A percentile compares a stretch with the other conserved stretches of the same genome.
These are phyloP conservation scores for Ogataea kodamae DNA, from an alignment of 805 yeast genomes.

Conservation along the genomic window DNA sequence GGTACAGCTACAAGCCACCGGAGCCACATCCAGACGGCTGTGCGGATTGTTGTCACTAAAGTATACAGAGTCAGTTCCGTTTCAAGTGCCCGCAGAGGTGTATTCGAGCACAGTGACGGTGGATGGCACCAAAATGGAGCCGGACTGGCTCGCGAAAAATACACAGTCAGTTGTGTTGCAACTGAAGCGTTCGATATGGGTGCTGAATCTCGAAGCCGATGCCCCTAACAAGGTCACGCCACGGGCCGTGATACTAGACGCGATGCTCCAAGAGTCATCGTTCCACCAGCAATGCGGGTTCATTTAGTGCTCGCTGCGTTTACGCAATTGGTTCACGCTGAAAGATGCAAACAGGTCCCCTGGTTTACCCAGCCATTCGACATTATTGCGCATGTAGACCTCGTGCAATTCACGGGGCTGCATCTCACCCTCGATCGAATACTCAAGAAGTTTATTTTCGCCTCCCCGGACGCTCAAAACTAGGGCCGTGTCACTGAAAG, in stretches of 20 bases:
- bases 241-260: conserved; percentile 26
- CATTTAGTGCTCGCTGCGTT: conserved; percentile 59
- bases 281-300: conserved; percentile 25
- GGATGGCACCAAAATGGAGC: conserved; percentile 7
- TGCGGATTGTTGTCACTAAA: conserved; percentile 17
- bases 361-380: conserved; percentile 35
- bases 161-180: no score
- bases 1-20: conserved; percentile 22
- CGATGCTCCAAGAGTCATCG: conserved; percentile 25
- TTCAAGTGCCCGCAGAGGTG: no score
- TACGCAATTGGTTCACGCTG: conserved; percentile 50
- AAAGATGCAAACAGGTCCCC: conserved; percentile 52
- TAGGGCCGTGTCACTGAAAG: conserved; percentile 24
- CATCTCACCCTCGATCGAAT: conserved; percentile 23
- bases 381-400: conserved; percentile 33
- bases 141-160: no score
- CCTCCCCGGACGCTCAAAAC: conserved; percentile 26
- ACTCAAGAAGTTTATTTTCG: conserved; percentile 22
- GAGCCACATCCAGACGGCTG: conserved; percentile 27
- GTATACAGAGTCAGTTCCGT: no score
- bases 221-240: conserved; percentile 24
- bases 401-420: conserved; percentile 29
- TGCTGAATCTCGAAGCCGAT: no score
- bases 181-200: no score
- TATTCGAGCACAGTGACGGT: conserved; percentile 1